Evolutionary conservation across 1,139 yeast genomes (phyloP).

Genomic region (Yamadazyma buinensis): DNA sequence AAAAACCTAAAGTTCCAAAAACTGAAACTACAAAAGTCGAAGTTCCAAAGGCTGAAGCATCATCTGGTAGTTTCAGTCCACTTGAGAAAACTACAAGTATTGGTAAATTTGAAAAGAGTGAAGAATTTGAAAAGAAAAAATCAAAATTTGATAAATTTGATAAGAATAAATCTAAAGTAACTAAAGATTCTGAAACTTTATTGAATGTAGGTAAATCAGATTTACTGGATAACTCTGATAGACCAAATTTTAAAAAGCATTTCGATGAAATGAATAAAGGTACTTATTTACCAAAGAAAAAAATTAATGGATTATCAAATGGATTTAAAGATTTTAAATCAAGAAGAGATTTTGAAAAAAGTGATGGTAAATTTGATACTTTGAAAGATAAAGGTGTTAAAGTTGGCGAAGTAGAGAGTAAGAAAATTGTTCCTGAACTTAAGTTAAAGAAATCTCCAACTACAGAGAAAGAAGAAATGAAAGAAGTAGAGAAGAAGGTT

Average conservation of each 20-base stretch:
- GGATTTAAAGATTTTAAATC: slow-evolving; percentile 1
- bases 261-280: slow-evolving; percentile 26
- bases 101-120: neutral
- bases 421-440: neutral
- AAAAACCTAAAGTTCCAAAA: neutral
- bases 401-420: neutral
- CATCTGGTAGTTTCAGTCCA: neutral
- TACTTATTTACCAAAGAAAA: slow-evolving; percentile 10
- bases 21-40: neutral
- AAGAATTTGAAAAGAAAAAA: neutral
- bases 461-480: neutral
- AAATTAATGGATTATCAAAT: neutral
- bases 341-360: neutral
- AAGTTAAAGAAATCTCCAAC: neutral
- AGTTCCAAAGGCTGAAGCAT: neutral
- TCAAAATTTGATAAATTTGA: neutral
- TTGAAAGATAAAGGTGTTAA: neutral
- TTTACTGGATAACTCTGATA: slow-evolving; percentile 7
- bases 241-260: slow-evolving; percentile 34
- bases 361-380: neutral
- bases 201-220: slow-evolving; percentile 3
- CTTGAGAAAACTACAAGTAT: neutral
- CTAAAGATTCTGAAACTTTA: slow-evolving; percentile 3
- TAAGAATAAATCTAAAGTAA: neutral
- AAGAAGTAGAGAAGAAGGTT: neutral